phyloP scores from a whole-genome alignment of 192 early-diverging fungal genomes.

The Backusella circina region DNA sequence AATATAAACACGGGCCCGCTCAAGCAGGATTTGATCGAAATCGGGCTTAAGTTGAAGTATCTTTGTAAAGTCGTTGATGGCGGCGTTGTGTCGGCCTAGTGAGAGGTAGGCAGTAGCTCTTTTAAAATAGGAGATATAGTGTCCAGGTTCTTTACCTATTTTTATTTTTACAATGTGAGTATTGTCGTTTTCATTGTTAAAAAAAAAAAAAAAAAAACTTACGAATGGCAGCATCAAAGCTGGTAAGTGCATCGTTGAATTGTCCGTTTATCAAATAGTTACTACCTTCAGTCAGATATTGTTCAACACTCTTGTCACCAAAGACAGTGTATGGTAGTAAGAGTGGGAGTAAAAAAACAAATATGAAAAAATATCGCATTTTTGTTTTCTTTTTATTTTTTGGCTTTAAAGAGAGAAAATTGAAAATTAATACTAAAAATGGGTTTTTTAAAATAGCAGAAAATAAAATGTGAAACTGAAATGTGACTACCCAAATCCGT shows the following conservation, averaged over 20 bases:
- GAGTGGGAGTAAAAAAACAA: slow-evolving; percentile 26
- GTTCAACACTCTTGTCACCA: slow-evolving; percentile 32
- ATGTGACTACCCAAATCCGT: no score
- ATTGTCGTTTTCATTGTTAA: not conserved
- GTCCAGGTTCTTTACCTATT: slow-evolving; percentile 67
- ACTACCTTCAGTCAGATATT: slow-evolving; percentile 44
- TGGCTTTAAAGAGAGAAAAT: not conserved
- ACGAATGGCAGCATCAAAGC: slow-evolving; percentile 65
- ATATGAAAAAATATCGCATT: slow-evolving; percentile 4
- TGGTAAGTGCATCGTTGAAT: slow-evolving; percentile 58
- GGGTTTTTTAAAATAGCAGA: no score
- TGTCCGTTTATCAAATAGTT: slow-evolving; percentile 34
- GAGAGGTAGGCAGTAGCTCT: slow-evolving; percentile 81
- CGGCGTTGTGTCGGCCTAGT: slow-evolving; percentile 65
- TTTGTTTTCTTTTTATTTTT: not conserved
- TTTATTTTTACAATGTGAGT: not conserved
- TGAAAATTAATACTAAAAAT: not conserved
- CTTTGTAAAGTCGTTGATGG: slow-evolving; percentile 77
- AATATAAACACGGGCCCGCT: slow-evolving; percentile 68
- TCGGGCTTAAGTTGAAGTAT: slow-evolving; percentile 79
- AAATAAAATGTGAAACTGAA: no score
- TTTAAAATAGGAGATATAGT: slow-evolving; percentile 86
- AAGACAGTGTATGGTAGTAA: slow-evolving; percentile 4
- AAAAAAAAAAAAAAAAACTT: slow-evolving; percentile 11
- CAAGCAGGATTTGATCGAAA: slow-evolving; percentile 72